Conservation (phyloP, 805 yeast genomes). For the Kuraishia hungarica region DNA sequence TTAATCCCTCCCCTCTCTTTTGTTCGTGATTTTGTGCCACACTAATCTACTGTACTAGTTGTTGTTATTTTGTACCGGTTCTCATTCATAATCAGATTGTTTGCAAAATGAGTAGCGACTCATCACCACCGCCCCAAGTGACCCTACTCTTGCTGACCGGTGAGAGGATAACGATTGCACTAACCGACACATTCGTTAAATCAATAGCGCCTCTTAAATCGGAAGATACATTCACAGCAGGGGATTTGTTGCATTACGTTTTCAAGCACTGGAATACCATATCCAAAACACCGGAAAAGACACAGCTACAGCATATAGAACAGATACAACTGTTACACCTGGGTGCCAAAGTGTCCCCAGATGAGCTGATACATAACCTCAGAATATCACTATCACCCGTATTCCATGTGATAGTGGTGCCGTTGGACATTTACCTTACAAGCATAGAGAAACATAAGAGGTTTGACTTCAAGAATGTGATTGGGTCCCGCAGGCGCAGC, state of each 20-base stretch:
- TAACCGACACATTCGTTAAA: neutral
- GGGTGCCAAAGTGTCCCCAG: slow-evolving; percentile 21
- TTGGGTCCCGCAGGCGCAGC: neutral
- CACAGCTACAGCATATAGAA: slow-evolving; percentile 12
- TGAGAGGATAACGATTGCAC: neutral
- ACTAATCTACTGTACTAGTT: neutral
- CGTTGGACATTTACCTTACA: slow-evolving; percentile 10
- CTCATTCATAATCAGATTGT: too few species aligned
- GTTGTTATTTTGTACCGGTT: neutral
- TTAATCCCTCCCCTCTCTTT: too few species aligned
- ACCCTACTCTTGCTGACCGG: neutral
- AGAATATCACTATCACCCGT: slow-evolving; percentile 17
- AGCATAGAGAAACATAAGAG: slow-evolving; percentile 9
- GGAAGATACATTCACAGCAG: slow-evolving; percentile 6
- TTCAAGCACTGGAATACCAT: slow-evolving; percentile 15
- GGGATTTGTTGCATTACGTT: slow-evolving; percentile 18
- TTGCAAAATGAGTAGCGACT: neutral
- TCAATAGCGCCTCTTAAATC: neutral
- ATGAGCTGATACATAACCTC: slow-evolving; percentile 11
- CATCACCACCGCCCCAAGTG: neutral
- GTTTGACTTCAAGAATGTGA: slow-evolving; percentile 10
- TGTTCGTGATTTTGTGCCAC: neutral
- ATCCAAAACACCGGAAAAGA: slow-evolving; percentile 3
- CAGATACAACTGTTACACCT: slow-evolving; percentile 22
- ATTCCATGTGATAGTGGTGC: slow-evolving; percentile 21